Evolutionary conservation across 805 yeast species (phyloP).

Genomic region (Metschnikowia orientalis): DNA sequence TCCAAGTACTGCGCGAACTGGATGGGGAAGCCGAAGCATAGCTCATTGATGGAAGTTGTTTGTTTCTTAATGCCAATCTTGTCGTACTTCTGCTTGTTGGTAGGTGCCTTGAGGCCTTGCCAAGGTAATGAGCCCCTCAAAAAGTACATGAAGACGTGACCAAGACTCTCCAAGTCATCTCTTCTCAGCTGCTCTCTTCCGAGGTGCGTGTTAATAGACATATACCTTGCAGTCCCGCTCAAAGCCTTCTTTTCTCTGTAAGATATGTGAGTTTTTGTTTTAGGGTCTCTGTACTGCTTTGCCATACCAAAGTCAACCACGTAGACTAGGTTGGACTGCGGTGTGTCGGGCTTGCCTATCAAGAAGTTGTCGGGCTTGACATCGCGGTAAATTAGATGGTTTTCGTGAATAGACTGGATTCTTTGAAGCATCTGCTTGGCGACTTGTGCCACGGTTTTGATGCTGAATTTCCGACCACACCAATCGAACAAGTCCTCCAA

Average conservation of each 20-base stretch:
- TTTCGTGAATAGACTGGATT: conserved; percentile 82
- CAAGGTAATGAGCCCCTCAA: conserved; percentile 93
- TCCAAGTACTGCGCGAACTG: conserved; percentile 91
- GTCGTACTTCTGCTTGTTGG: conserved; percentile 95
- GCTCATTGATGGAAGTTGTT: conserved; percentile 77
- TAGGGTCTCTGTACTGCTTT: conserved; percentile 94
- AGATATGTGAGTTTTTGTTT: conserved; percentile 92
- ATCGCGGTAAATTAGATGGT: conserved; percentile 90
- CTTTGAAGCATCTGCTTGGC: conserved; percentile 92
- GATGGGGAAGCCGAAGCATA: conserved; percentile 84
- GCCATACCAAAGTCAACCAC: conserved; percentile 99
- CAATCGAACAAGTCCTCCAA: conserved; percentile 95
- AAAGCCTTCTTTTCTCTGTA: conserved; percentile 93
- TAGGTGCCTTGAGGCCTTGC: conserved; percentile 98
- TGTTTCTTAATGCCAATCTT: conserved; percentile 96
- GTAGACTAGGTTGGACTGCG: conserved; percentile 80
- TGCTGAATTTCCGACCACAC: conserved; percentile 88
- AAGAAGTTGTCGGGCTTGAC: conserved; percentile 96
- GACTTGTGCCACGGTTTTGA: conserved; percentile 88
- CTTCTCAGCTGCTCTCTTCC: conserved; percentile 97
- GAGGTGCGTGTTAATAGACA: conserved; percentile 95
- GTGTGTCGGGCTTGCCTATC: conserved; percentile 82
- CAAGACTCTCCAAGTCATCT: conserved; percentile 94
- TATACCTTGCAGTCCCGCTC: conserved; percentile 97
- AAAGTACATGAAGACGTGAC: conserved; percentile 95